A percentile compares a stretch with the other conserved stretches of the same genome.
These are phyloP conservation scores for Aspergillus bombycis DNA, from an alignment of 2,329 filamentous ascomycete genomes.

Conservation along the genomic window DNA sequence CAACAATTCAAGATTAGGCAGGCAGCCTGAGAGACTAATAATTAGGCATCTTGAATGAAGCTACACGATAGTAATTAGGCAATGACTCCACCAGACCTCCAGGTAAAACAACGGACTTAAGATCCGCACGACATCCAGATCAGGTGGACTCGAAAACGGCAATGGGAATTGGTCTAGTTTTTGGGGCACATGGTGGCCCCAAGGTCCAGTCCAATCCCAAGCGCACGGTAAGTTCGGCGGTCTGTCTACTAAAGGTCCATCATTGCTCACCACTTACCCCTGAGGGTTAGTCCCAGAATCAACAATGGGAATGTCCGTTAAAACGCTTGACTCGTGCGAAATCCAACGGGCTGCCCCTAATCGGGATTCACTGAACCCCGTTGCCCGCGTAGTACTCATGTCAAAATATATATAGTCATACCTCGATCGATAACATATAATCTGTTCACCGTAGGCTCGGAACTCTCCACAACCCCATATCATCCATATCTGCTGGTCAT, in stretches of 20 bases:
- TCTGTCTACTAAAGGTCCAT: not conserved
- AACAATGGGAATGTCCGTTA: not conserved
- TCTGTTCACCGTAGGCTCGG: not conserved
- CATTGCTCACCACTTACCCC: not conserved
- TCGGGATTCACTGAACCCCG: conserved; percentile 1
- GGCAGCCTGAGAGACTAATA: not conserved
- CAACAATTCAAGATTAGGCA: no score
- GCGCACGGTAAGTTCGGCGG: not conserved
- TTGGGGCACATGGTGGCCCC: not conserved
- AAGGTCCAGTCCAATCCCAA: not conserved
- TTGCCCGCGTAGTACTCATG: not conserved
- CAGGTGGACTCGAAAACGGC: not conserved
- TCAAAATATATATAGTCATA: not conserved
- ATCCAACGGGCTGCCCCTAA: not conserved
- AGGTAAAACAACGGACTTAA: not conserved
- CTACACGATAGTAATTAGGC: no score
- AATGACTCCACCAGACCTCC: not conserved
- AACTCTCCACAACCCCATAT: not conserved
- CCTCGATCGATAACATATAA: not conserved
- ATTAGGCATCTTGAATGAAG: no score
- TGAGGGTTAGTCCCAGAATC: not conserved
- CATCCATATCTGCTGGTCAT: not conserved
- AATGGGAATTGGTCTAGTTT: not conserved
- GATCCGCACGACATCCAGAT: not conserved
- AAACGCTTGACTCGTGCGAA: not conserved